Evolutionary conservation across 192 early-diverging fungal genomes (phyloP).

Genomic region (Glomus cerebriforme): DNA sequence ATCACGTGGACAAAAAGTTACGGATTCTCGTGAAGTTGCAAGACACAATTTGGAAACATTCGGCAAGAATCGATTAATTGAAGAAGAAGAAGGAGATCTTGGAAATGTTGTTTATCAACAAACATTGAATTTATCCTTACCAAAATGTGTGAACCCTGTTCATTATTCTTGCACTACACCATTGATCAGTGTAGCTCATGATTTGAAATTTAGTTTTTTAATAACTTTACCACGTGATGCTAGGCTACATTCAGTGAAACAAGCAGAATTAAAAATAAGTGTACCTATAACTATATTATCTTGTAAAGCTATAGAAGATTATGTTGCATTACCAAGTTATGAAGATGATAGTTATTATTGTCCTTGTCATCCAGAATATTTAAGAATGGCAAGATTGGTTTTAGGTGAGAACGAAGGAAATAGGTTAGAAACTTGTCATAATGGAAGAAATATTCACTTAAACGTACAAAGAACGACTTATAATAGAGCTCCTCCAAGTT

Average conservation of each 20-base stretch:
- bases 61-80: neutral
- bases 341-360: conserved; percentile 26
- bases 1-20: neutral
- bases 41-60: neutral
- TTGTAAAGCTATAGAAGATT: conserved; percentile 22
- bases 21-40: neutral
- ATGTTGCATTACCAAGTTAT: conserved; percentile 15
- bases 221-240: neutral
- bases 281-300: conserved; percentile 23
- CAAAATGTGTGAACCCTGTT: neutral
- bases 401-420: neutral
- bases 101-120: conserved; percentile 20
- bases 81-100: conserved; percentile 12
- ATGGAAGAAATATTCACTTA: neutral
- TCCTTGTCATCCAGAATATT: conserved; percentile 27
- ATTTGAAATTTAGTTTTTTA: conserved; percentile 13
- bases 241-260: neutral
- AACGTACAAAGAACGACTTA: neutral
- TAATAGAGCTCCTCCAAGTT: conserved; percentile 6
- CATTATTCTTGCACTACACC: conserved; percentile 14
- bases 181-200: conserved; percentile 17
- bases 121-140: neutral
- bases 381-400: conserved; percentile 11
- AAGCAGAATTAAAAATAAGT: conserved; percentile 13
- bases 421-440: neutral